A percentile compares a stretch with the other conserved stretches of the same genome.
These are phyloP conservation scores for Lentinula guzmanii DNA, from an alignment of 768 basidiomycete species.

Conservation along the genomic window DNA sequence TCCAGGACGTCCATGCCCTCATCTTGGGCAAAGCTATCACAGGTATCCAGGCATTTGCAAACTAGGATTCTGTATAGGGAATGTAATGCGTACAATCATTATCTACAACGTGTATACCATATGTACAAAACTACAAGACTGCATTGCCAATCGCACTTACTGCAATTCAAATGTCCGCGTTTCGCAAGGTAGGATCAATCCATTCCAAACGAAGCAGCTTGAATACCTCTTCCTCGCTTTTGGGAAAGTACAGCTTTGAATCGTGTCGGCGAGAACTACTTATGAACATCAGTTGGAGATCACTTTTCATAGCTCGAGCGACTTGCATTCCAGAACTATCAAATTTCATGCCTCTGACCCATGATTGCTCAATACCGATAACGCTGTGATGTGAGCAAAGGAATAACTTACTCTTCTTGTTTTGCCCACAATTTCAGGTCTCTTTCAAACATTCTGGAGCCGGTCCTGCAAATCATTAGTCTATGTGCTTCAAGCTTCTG, in stretches of 20 bases:
- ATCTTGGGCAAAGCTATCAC: conserved; percentile 94
- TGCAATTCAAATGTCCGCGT: conserved; percentile 43
- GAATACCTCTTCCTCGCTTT: conserved; percentile 69
- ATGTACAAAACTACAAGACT: too few species aligned
- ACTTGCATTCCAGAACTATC: conserved; percentile 77
- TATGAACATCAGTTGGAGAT: not conserved
- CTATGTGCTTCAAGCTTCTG: not conserved
- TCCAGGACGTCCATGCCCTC: conserved; percentile 84
- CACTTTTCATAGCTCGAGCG: not conserved
- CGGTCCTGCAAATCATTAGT: conserved; percentile 47
- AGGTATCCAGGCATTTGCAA: conserved; percentile 79
- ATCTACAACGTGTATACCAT: not conserved
- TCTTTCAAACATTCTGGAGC: conserved; percentile 85
- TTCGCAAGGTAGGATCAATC: conserved; percentile 66
- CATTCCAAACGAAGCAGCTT: conserved; percentile 62
- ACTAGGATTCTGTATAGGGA: conserved; percentile 22
- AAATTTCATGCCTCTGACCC: conserved; percentile 70
- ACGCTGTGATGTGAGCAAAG: not conserved
- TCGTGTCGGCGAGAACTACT: conserved; percentile 58
- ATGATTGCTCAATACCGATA: not conserved
- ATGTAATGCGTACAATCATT: not conserved
- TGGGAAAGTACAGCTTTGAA: conserved; percentile 52
- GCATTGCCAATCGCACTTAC: too few species aligned
- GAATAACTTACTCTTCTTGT: conserved; percentile 38
- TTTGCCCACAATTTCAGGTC: conserved; percentile 74